These are phyloP conservation scores for Ophiostoma sp. DNA, from an alignment of 2,329 filamentous ascomycete species.

Conservation along the genomic window DNA sequence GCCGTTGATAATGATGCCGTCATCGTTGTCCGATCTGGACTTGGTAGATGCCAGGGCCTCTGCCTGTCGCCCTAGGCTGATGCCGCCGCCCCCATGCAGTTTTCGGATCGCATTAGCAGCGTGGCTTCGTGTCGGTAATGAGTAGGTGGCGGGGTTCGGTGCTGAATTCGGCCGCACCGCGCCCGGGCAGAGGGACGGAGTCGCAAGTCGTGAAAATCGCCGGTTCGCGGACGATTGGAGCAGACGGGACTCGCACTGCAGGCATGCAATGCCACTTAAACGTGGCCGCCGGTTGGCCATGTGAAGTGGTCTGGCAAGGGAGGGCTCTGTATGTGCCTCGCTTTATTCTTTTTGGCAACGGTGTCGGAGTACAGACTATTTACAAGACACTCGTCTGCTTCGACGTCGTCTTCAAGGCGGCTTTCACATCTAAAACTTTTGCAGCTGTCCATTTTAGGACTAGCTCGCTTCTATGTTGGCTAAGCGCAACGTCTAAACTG, in stretches of 20 bases:
- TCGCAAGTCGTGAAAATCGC: slow-evolving; percentile 9
- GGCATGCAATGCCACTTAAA: slow-evolving; percentile 23
- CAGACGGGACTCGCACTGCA: slow-evolving; percentile 21
- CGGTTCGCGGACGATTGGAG: slow-evolving; percentile 1
- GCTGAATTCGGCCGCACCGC: neutral
- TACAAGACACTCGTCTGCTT: neutral
- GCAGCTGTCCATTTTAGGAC: slow-evolving; percentile 16
- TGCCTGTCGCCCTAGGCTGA: neutral
- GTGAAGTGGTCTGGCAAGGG: neutral
- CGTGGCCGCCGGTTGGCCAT: slow-evolving; percentile 16
- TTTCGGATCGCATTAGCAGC: neutral
- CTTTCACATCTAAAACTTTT: slow-evolving; percentile 16
- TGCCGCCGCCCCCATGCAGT: neutral
- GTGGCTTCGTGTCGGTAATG: neutral
- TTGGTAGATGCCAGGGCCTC: neutral
- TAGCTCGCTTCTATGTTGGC: neutral
- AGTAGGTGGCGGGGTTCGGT: too few relatives aligned
- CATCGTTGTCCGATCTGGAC: neutral
- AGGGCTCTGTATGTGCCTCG: neutral
- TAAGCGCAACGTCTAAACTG: neutral
- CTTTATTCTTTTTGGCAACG: too few relatives aligned
- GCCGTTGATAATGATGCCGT: neutral
- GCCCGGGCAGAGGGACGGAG: neutral
- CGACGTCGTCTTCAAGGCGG: neutral
- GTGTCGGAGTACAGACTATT: neutral